Base-by-base conservation (phyloP, 805 yeast species). In the Lipomyces kockii region DNA sequence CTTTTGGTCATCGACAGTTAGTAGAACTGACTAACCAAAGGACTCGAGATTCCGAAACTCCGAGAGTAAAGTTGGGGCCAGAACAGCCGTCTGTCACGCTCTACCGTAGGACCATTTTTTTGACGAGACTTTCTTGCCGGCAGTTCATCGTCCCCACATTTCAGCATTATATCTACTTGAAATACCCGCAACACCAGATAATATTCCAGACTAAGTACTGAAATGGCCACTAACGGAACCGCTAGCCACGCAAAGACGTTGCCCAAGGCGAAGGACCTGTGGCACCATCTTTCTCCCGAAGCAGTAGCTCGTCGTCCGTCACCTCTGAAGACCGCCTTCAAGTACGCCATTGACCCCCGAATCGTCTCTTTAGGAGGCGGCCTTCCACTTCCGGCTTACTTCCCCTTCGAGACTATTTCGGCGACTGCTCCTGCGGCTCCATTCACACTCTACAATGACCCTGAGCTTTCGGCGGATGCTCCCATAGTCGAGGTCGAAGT, bases 341-440 rank as follows among this genome's bases (percentile, higher is more conserved):
- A 87, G 76, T 89, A 90, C 81, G 89, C 82, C 75, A 81, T 82
- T 55, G 84, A 86, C 71, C 97, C 97, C 43, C 86, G 88, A 62
- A 83, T 95, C 76, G 87, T 92, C 65, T 93, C 92, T 77, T 85
- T 94, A 64, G 98, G 98, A 64, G 99, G 98, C 74, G 99, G 99
- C 7, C 85, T 94, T 74, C 99, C 99, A 14, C 81, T 91, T 77
- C 82, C 97, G 32, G 94, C 90, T 71, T 90, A 91, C 80, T 94
- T 94, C 85, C 98, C 99, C 56, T 91, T 94, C 85, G 91, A 92
- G 74, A 85, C 87, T 72, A 78, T 94, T 66, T 77, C 83, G 27
- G 89, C 89, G 14, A 86, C 86, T 64, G 76, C 74, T n/a, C 97
- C 97, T 65, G 83, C 87, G 12, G 89, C 95, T 27, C 96, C 97